Base-by-base conservation (phyloP, 2,329 filamentous ascomycete genomes). In the Cytospora schulzeri region DNA sequence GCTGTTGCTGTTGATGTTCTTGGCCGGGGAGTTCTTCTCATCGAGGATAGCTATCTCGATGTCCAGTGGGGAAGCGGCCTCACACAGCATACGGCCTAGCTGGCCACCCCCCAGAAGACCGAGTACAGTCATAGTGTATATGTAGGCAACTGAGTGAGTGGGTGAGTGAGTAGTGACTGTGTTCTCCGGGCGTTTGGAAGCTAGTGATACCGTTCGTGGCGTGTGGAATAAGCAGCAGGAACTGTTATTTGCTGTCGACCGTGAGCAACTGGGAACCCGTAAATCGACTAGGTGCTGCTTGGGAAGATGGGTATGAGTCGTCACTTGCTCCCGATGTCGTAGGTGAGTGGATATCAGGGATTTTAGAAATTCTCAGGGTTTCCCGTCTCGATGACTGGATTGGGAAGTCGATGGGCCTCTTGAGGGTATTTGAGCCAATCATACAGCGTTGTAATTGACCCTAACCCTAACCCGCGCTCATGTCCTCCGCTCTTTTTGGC, bases 31-130 rank as follows among this genome's bases (percentile, higher is more conserved):
- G 69, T 88, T 85, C 64, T 87, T 87, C 52, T 85, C 87, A 75
- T 97, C 94, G 55, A 97, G 85, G 50, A 96, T 83, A 65, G 89
- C 91, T 69, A 95, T 85, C 69, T 90, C 85, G 69, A 96, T 87
- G 71, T 92, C 92, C 64, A 96, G 85, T 3, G 79, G 83, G 2
- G 78, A 80, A 38, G 93, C 93, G n/a, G 91, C 89, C 80, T 98
- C 92, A 69, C 91, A 90, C 24, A 98, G 86, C 95, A 98, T 98
- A 69, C 92, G 91, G 66, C 94, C 95, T 50, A 99, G 85, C 79
- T 93, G 91, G 71, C 91, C 91, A 59, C 83, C 83, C 67, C 83
- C 83, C 1, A 86, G 75, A 60, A 86, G 76, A 63, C 83, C 83
- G 63, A 86, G 54, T 19, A 62, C 60, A 51, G 60, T 51, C 60